Evolutionary conservation across 2,329 filamentous ascomycete species (phyloP), one percentile per base, ranked within the genome.

Genomic region (Botrytis fragariae): DNA sequence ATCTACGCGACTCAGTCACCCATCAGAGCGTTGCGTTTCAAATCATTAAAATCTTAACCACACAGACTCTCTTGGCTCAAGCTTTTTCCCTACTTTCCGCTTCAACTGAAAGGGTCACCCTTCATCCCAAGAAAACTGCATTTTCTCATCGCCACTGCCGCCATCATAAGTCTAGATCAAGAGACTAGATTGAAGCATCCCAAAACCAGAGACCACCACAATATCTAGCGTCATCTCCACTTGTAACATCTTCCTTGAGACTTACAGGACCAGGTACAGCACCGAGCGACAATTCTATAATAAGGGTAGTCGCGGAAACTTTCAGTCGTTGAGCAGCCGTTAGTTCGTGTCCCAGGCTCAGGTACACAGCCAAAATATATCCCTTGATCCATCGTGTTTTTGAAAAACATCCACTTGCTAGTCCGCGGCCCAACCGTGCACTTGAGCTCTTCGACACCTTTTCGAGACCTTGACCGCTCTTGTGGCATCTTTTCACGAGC

Each of bases 321-420:
- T 72, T 60, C 32, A 68, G 62, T 72, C 71, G 71, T 72, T 72
- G 71, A 72, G 71, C 71, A 72, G 45, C 71, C 71, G 42, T 68
- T 72, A 68, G 62, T 57, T 67, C 63, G 62, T 72, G 37, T 37
- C 39, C 71, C n/a, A 59, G 54, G 71, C 54, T 72, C 71, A 72
- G 51, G 63, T n/a, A 69, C 71, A 61, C 45, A 39, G 16, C 45
- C 35, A 32, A 35, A 39, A 42, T 8, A 29, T 5, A 59, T 60
- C 29, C 51, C 62, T 44, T 69, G 57, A 71, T 51, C 44, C 42
- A 44, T 71, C 42, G 62, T 44, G 51, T 35, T 72, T 69, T 68
- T 42, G n/a, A 12, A 54, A 54, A 51, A 51, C 37, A 60, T 25
- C 42, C 32, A 61, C 62, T 68, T 39, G 9, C 35, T n/a, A 60